Evolutionary conservation across 176 grass and related monocot genomes (phyloP).

Genomic region (Oryza brachyantha): DNA sequence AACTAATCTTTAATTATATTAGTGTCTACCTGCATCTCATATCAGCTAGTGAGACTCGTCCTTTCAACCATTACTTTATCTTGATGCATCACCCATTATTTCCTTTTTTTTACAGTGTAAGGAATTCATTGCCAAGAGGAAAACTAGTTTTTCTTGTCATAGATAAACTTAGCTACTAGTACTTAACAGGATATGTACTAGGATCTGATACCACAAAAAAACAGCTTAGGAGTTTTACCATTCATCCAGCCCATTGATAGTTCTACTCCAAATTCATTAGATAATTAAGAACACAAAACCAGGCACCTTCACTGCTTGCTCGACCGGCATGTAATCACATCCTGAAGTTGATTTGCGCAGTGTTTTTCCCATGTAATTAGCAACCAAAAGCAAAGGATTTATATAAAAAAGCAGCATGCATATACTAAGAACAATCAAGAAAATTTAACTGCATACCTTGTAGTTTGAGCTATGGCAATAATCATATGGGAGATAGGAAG

Average conservation of each 20-base stretch:
- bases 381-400: not conserved
- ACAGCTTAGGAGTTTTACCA: not conserved
- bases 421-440: not conserved
- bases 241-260: not conserved
- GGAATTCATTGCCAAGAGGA: not conserved
- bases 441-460: constrained; percentile 4
- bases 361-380: not conserved
- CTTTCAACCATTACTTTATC: constrained; percentile 15
- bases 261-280: not conserved
- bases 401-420: not conserved
- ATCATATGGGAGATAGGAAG: not conserved
- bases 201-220: not conserved
- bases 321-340: not conserved
- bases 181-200: not conserved
- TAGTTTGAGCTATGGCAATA: not conserved
- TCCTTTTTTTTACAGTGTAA: not conserved
- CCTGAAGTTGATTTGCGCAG: not conserved
- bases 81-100: constrained; percentile 18
- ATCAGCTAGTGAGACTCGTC: constrained; percentile 7
- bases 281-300: not conserved
- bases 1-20: constrained; percentile 10
- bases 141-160: not conserved
- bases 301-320: not conserved
- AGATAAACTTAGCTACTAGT: not conserved
- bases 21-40: constrained; percentile 34